Conservation (phyloP, 2,329 filamentous ascomycete genomes). For the Phaeosphaeria sp. region DNA sequence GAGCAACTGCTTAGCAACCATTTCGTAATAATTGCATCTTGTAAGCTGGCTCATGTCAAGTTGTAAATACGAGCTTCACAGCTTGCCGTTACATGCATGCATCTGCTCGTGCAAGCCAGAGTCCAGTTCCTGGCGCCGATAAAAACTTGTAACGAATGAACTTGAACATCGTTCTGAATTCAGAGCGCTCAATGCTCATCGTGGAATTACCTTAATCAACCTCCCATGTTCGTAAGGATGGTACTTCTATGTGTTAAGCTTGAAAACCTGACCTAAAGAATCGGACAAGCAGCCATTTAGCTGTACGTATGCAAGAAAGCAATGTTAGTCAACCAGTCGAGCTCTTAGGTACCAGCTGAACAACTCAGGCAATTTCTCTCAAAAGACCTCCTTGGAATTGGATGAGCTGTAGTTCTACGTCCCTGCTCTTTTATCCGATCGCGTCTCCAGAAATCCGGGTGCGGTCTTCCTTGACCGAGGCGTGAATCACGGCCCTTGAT, state of each 20-base stretch:
- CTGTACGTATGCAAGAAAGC: not conserved
- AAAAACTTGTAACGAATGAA: not conserved
- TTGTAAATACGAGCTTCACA: not conserved
- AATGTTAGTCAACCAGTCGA: not conserved
- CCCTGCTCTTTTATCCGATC: not conserved
- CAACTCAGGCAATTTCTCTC: not conserved
- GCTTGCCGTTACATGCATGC: not conserved
- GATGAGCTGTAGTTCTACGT: not conserved
- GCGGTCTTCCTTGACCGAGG: not conserved
- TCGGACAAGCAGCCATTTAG: not conserved
- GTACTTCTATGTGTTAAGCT: not conserved
- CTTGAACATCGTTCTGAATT: not conserved
- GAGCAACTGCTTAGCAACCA: not conserved
- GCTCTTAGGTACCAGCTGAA: not conserved
- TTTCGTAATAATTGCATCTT: not conserved
- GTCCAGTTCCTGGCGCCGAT: not conserved
- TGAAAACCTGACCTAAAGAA: not conserved
- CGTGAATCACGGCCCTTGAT: too few relatives aligned
- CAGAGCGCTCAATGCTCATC: not conserved
- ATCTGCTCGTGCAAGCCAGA: not conserved
- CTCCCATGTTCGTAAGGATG: not conserved
- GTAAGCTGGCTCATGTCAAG: not conserved
- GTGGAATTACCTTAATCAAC: not conserved
- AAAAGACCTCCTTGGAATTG: not conserved
- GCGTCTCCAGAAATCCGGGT: not conserved